A percentile compares a stretch with the other conserved stretches of the same genome.
Conservation (phyloP, 2,329 filamentous ascomycete genomes). For the Trichoderma arundinaceum region DNA sequence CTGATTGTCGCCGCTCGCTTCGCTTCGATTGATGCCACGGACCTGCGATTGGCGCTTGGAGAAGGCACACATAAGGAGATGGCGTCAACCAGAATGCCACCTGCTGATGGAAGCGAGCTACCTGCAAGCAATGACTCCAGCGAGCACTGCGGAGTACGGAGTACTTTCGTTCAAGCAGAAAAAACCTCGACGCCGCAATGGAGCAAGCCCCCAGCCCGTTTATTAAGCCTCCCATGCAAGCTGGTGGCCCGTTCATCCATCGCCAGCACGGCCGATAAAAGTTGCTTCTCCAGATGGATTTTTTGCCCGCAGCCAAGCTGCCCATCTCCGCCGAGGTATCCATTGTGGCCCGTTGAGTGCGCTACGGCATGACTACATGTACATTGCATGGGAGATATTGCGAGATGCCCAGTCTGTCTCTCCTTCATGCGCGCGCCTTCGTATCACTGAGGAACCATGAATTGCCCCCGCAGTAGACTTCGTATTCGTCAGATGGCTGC, state of each 20-base stretch:
- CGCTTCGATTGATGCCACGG: not conserved
- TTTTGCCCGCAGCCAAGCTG: not conserved
- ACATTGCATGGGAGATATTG: slow-evolving; percentile 24
- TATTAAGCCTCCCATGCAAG: slow-evolving; percentile 7
- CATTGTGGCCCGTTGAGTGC: slow-evolving; percentile 8
- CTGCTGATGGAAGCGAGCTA: slow-evolving; percentile 14
- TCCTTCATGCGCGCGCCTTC: slow-evolving; percentile 26
- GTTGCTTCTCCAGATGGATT: not conserved
- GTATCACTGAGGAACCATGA: slow-evolving; percentile 31
- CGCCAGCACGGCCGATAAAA: slow-evolving; percentile 1
- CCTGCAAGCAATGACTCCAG: not conserved
- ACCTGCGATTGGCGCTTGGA: not conserved
- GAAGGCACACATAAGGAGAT: not conserved
- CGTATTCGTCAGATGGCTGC: slow-evolving; percentile 31
- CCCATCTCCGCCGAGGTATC: not conserved
- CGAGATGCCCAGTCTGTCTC: slow-evolving; percentile 29
- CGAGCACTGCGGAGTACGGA: not conserved
- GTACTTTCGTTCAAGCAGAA: not conserved
- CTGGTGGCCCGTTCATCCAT: slow-evolving; percentile 11
- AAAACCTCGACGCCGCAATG: slow-evolving; percentile 29
- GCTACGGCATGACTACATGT: slow-evolving; percentile 30
- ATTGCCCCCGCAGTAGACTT: slow-evolving; percentile 32
- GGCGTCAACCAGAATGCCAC: slow-evolving; percentile 23
- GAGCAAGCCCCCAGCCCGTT: slow-evolving; percentile 20
- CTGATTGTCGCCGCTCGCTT: not conserved